Evolutionary conservation across 345 rosid species (phyloP).

Genomic region (Gossypium arboreum): DNA sequence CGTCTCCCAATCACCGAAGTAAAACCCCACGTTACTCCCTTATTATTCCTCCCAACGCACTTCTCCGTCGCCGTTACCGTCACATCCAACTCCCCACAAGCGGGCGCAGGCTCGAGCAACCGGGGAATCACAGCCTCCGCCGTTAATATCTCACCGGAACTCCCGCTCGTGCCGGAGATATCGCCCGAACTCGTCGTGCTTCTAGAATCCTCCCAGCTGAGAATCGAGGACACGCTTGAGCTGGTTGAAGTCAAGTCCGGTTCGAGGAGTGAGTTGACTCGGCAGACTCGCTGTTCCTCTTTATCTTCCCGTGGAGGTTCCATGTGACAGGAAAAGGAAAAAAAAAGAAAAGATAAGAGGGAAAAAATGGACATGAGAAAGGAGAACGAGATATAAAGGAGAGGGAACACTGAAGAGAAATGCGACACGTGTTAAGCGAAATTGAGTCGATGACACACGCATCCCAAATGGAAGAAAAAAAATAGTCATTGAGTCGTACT

Average conservation of each 20-base stretch:
- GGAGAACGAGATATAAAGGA: constrained; percentile 19
- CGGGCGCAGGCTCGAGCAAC: constrained; percentile 11
- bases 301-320: constrained; percentile 21
- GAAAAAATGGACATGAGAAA: not conserved
- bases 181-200: constrained; percentile 37
- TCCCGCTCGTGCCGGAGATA: constrained; percentile 31
- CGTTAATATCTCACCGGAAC: constrained; percentile 49
- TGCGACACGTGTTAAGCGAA: constrained; percentile 35
- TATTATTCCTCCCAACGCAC: constrained; percentile 40
- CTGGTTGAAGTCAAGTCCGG: constrained; percentile 26
- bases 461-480: not conserved
- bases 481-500: constrained; percentile 22
- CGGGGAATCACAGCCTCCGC: constrained; percentile 21
- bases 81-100: constrained; percentile 4
- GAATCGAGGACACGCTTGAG: constrained; percentile 27
- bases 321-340: constrained; percentile 20
- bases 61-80: constrained; percentile 19
- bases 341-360: not conserved
- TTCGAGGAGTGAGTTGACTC: constrained; percentile 30
- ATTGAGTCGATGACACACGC: constrained; percentile 20
- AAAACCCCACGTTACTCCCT: constrained; percentile 48
- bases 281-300: constrained; percentile 25
- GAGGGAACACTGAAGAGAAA: constrained; percentile 11
- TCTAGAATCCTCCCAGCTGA: constrained; percentile 33
- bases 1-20: constrained; percentile 54